Conservation (phyloP, 2,329 filamentous ascomycete genomes). For the Pseudofabraea citricarpa region DNA sequence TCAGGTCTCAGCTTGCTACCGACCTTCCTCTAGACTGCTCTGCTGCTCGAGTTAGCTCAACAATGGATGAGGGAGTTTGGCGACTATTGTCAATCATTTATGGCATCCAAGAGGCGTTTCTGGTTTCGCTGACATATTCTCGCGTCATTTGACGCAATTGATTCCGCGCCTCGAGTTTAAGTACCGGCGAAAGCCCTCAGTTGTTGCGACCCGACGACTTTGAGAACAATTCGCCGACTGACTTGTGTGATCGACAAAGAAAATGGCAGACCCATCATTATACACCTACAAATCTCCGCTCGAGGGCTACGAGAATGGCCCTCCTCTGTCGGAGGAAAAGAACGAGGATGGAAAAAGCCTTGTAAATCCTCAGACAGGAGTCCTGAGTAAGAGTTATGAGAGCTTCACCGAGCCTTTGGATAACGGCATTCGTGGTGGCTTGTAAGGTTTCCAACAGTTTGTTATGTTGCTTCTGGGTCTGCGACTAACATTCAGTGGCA, state of each 20-base stretch:
- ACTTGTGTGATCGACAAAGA: background rate
- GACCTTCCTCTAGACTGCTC: too few species aligned
- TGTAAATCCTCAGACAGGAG: conserved; percentile 57
- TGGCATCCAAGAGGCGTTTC: too few species aligned
- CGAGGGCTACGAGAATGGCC: conserved; percentile 41
- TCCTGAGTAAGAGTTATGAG: conserved; percentile 64
- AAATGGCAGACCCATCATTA: conserved; percentile 44
- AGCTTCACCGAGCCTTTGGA: conserved; percentile 64
- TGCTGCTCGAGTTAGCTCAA: too few species aligned
- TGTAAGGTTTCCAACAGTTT: conserved; percentile 47
- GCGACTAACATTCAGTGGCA: conserved; percentile 23
- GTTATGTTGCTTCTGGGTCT: too few species aligned
- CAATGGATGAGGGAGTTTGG: too few species aligned
- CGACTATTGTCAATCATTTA: too few species aligned
- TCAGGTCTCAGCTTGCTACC: too few species aligned
- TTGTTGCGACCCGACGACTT: too few species aligned
- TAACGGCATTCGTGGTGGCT: conserved; percentile 64
- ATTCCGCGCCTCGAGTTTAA: too few species aligned
- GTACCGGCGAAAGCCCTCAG: too few species aligned
- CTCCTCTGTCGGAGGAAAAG: conserved; percentile 37
- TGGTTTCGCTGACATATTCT: too few species aligned
- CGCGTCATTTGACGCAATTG: too few species aligned
- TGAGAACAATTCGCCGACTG: background rate
- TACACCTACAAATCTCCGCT: conserved; percentile 49
- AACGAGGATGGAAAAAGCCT: conserved; percentile 72